Conservation (phyloP, 495 filamentous ascomycete species). For the Amniculicola lignicola region DNA sequence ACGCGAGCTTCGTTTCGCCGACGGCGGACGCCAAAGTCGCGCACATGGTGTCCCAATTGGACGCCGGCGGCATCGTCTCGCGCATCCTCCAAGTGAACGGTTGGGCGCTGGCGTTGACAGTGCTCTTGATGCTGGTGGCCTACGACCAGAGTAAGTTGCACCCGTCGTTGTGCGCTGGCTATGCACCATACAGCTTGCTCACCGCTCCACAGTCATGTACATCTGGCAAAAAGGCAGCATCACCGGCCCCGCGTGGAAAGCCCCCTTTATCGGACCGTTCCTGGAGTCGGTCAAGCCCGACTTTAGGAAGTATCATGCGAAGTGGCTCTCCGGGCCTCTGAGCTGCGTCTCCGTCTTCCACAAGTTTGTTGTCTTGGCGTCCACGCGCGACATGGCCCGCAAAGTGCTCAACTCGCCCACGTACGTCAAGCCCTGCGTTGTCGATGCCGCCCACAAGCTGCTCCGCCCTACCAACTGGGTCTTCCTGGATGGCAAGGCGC, state of each 20-base stretch:
- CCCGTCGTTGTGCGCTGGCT: slow-evolving; percentile 41
- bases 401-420: slow-evolving; percentile 95
- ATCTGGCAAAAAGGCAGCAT: slow-evolving; percentile 82
- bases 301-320: slow-evolving; percentile 82
- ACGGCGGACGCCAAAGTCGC: slow-evolving; percentile 54
- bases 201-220: slow-evolving; percentile 65
- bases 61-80: slow-evolving; percentile 42
- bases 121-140: slow-evolving; percentile 65
- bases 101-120: slow-evolving; percentile 62
- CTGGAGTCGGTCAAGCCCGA: slow-evolving; percentile 87
- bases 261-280: slow-evolving; percentile 95
- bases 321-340: slow-evolving; percentile 86
- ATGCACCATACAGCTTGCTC: slow-evolving; percentile 26
- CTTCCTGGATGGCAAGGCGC: slow-evolving; percentile 90
- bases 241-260: slow-evolving; percentile 75
- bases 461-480: slow-evolving; percentile 94
- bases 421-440: slow-evolving; percentile 95
- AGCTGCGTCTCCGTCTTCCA: slow-evolving; percentile 99
- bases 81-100: slow-evolving; percentile 53
- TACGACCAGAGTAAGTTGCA: slow-evolving; percentile 94
- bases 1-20: slow-evolving; percentile 74
- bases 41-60: slow-evolving; percentile 47
- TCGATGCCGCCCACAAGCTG: slow-evolving; percentile 92
- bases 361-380: slow-evolving; percentile 99
- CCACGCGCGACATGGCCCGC: slow-evolving; percentile 89